Percentiles rank a stretch among this genome's conserved stretches.
Conservation (phyloP, 441 rosid species). For the Metrosideros polymorpha region DNA sequence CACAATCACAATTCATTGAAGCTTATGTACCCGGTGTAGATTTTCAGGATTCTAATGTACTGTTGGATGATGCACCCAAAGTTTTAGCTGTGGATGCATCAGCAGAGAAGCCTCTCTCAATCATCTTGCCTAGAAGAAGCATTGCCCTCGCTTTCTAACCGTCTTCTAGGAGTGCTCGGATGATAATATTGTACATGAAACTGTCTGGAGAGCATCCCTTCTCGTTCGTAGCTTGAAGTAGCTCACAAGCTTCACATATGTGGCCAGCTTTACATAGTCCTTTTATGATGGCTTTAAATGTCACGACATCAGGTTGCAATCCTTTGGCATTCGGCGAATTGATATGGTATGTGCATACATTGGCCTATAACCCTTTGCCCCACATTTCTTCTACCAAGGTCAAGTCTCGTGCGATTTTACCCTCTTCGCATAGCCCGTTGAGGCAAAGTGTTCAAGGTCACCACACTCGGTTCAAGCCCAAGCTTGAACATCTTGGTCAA, state of each 20-base stretch:
- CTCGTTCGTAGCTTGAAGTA: neutral
- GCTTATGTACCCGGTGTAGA: neutral
- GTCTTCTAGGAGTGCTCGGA: neutral
- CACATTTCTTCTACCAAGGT: conserved; percentile 9
- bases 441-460: conserved; percentile 9
- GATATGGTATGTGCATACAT: conserved; percentile 5
- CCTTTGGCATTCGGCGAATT: neutral
- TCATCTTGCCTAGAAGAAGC: neutral
- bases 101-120: neutral
- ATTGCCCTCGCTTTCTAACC: neutral
- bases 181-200: neutral
- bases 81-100: neutral
- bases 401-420: neutral
- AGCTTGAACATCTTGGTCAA: conserved; percentile 11
- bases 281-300: neutral
- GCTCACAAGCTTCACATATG: neutral
- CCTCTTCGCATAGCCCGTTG: neutral
- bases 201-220: neutral
- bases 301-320: neutral
- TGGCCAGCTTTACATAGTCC: neutral
- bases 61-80: neutral
- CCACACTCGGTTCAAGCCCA: conserved; percentile 11
- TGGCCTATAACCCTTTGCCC: neutral
- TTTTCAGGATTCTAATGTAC: neutral
- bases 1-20: neutral